Evolutionary conservation across 257 asterid genomes (phyloP), one percentile per base, ranked within the genome.

Genomic region (Salvia hispanica): DNA sequence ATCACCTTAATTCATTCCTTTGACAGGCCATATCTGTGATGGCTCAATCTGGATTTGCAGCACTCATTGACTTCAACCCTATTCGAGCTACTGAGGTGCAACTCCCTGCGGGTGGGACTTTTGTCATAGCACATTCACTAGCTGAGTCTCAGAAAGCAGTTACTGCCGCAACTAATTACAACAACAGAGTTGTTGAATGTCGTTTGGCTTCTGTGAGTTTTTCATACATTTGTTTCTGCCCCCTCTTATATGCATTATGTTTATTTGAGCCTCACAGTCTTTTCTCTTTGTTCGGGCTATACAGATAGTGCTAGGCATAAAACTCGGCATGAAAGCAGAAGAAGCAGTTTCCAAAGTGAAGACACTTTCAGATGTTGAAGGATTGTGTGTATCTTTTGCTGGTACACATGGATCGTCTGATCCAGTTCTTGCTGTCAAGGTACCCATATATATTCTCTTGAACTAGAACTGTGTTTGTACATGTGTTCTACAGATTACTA

Each of bases 131-230:
- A 59, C 96, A 93, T 73, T 93, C 99, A 13, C 69, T 93, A 71
- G 99, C 99, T 39, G 95, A 84, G 75, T 93, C 99, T 67, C 89
- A 86, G 80, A 93, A 93, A 80, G 97, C 96, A 53, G 96, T 94
- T 7, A 90, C 96, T 46, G 96, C 97, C 0, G 96, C 99, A 18
- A 90, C 95, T 67, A 91, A 94, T 78, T 94, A 90, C 84, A 90
- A 94, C 73, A 86, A 94, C 74, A 80, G 99, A 72, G 99, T 94
- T 43, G 95, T 94, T 72, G 99, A 93, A 79, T 93, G 97, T 76
- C 95, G 84, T 58, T 74, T 91, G 63, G 97, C 99, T 79, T 80
- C 99, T 65, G 98, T 93, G 74, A 83, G 96, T 79, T 57, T 55
- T 33, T 53, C 44, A 7, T 39, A 39, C 44, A 6, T 39, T 7